These are phyloP conservation scores for Tetrapisispora iriomotensis DNA, from an alignment of 805 yeast genomes.

Conservation along the genomic window DNA sequence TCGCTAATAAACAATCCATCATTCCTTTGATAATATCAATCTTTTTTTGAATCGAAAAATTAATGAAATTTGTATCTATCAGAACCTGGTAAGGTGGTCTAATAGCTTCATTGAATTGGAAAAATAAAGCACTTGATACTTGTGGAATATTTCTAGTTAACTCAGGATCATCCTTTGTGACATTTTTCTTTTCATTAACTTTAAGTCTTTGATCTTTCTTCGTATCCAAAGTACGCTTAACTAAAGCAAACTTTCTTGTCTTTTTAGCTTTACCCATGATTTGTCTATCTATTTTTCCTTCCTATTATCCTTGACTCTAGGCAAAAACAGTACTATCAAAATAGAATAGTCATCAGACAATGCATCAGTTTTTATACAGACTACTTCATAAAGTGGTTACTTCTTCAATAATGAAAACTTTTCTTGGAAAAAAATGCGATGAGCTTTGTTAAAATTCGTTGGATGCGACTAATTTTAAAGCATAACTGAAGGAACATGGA, in stretches of 20 bases:
- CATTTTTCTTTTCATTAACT: conserved; percentile 32
- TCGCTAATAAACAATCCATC: conserved; percentile 93
- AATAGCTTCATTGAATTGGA: conserved; percentile 87
- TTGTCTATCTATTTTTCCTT: no score
- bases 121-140: conserved; percentile 89
- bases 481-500: no score
- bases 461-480: no score
- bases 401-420: no score
- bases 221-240: conserved; percentile 65
- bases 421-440: no score
- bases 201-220: conserved; percentile 58
- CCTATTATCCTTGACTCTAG: no score
- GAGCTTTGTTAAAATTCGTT: no score
- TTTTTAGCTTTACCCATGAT: conserved; percentile 98
- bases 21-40: conserved; percentile 90
- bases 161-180: conserved; percentile 60
- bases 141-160: conserved; percentile 72
- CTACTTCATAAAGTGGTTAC: no score
- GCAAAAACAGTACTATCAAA: no score
- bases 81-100: conserved; percentile 97
- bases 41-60: conserved; percentile 92
- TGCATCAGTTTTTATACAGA: no score
- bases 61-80: conserved; percentile 93
- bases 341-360: no score
- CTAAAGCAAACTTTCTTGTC: conserved; percentile 92